These are phyloP conservation scores for Lactarius sanguifluus DNA, from an alignment of 768 basidiomycete species.

Conservation along the genomic window DNA sequence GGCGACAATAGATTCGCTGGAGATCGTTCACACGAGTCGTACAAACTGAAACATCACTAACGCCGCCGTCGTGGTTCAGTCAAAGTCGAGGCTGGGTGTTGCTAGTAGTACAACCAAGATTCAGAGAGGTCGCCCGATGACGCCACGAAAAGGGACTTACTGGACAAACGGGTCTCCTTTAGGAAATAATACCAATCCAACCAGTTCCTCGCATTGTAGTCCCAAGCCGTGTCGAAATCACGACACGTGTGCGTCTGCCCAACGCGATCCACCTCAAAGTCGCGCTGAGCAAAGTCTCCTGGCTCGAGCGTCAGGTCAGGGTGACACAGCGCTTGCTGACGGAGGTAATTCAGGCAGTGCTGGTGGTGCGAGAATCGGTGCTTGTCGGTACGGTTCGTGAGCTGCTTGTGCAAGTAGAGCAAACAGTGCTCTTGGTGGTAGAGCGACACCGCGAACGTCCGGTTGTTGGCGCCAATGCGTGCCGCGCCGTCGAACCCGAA, in stretches of 20 bases:
- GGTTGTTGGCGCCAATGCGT: conserved; percentile 12
- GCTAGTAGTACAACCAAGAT: not conserved
- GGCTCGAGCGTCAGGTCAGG: conserved; percentile 42
- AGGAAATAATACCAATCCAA: too few relatives aligned
- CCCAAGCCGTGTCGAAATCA: conserved; percentile 37
- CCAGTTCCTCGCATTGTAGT: conserved; percentile 10
- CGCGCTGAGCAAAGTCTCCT: conserved; percentile 32
- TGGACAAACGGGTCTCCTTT: too few relatives aligned
- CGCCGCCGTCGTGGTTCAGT: not conserved
- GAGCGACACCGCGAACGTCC: conserved; percentile 38
- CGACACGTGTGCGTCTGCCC: conserved; percentile 37
- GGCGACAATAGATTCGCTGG: too few relatives aligned
- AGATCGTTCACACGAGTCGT: too few relatives aligned
- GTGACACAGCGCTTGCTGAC: conserved; percentile 40
- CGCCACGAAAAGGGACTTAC: not conserved
- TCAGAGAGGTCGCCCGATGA: not conserved
- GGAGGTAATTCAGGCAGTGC: conserved; percentile 44
- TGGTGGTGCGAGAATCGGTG: conserved; percentile 35
- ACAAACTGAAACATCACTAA: too few relatives aligned
- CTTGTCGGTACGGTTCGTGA: conserved; percentile 30
- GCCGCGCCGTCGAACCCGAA: conserved; percentile 19
- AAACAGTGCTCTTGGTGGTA: conserved; percentile 52
- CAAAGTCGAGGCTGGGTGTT: conserved; percentile 1
- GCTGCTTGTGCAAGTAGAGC: conserved; percentile 33
- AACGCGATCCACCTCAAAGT: conserved; percentile 35